Base-by-base conservation (phyloP, 2,329 filamentous ascomycete species). In the Teratosphaeria destructans region DNA sequence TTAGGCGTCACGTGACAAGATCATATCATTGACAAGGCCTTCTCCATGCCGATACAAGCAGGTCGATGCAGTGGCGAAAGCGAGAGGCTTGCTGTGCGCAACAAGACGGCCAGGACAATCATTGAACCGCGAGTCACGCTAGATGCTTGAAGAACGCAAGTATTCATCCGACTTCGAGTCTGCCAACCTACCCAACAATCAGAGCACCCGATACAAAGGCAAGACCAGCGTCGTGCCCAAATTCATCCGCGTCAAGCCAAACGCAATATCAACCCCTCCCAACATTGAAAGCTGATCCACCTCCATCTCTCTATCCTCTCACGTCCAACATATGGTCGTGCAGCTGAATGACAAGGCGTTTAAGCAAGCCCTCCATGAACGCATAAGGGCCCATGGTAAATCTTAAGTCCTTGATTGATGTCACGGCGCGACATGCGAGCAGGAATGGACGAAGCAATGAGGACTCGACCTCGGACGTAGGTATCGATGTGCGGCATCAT, bases 291-390 rank as follows among this genome's bases (percentile, higher is more conserved):
- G 71, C 79, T 79, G 82, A 65, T 81, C 79, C 5, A 82, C 73
- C 61, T 81, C 71, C 2, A 75, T 67, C 65, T 82, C 79, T 79
- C 79, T 82, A 54, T 82, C 79, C 43, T 77, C 70, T 79, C 79
- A 82, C n/a, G 68, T 70, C 78, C 78, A 82, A 66, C 80, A 81
- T 0, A 78, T 74, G 3, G 74, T 69, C 3, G 78, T 79, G 63
- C 81, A 82, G 1, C 77, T 80, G 64, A 80, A 81, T 0, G 79
- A 81, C 1, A 82, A 79, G 75, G 78, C 79, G 61, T 81, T 81
- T 63, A 80, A 79, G 63, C 79, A 76, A 64, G 81, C 81, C 55
- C 77, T 67, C 74, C 75, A 79, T 2, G 75, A 75, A 37, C 29
- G 29, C 29, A 79, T 76, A 26, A 74, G 2, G 72, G 69, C 12